A percentile compares a stretch with the other conserved stretches of the same genome.
These are phyloP conservation scores for Caryopteris hybrid DNA, from an alignment of 305 asterid species.

Conservation along the genomic window DNA sequence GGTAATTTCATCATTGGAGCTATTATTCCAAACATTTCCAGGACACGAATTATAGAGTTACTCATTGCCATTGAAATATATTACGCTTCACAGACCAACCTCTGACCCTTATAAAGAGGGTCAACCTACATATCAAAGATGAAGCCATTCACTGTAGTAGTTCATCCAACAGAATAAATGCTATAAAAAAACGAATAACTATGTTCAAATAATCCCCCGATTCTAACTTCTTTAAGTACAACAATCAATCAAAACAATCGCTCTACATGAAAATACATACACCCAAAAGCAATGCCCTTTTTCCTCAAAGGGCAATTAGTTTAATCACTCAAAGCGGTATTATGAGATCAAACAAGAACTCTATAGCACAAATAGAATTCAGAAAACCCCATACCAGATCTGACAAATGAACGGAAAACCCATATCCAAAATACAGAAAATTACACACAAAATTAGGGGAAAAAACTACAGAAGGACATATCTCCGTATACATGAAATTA, in stretches of 20 bases:
- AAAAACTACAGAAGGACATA: not conserved
- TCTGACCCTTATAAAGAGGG: not conserved
- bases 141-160: not conserved
- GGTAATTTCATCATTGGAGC: not conserved
- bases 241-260: not conserved
- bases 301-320: not conserved
- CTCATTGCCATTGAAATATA: not conserved
- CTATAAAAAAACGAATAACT: too few relatives aligned
- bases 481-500: not conserved
- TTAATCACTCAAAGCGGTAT: not conserved
- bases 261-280: not conserved
- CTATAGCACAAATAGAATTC: not conserved
- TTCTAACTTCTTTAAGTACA: not conserved
- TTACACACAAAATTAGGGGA: not conserved
- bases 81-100: not conserved
- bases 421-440: not conserved
- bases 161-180: not conserved
- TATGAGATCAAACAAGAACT: not conserved
- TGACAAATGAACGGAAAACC: not conserved
- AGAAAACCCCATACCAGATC: conserved; percentile 25
- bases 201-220: not conserved
- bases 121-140: not conserved
- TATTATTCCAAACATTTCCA: not conserved
- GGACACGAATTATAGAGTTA: not conserved
- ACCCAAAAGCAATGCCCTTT: not conserved